These are phyloP conservation scores for Nigrospora osmanthi DNA, from an alignment of 2,329 filamentous ascomycete genomes.

Conservation along the genomic window DNA sequence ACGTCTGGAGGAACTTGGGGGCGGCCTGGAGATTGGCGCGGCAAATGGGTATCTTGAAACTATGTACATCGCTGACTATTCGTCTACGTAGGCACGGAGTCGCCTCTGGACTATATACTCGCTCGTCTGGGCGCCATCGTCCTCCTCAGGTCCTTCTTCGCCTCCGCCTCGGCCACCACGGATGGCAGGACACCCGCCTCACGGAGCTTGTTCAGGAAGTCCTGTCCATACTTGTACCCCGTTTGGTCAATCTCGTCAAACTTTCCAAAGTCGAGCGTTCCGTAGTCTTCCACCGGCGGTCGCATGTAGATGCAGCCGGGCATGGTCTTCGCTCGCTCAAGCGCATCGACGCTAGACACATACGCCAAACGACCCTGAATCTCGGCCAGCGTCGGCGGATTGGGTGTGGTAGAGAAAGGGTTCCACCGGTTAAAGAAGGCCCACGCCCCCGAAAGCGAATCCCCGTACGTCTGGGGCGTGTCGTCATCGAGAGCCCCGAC, in stretches of 20 bases:
- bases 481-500: slow-evolving; percentile 90
- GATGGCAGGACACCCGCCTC: slow-evolving; percentile 67
- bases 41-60: background rate
- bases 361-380: slow-evolving; percentile 94
- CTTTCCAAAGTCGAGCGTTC: slow-evolving; percentile 91
- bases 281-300: slow-evolving; percentile 87
- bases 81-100: background rate
- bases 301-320: slow-evolving; percentile 94
- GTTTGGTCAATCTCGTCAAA: slow-evolving; percentile 95
- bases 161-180: slow-evolving; percentile 63
- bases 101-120: slow-evolving; percentile 49
- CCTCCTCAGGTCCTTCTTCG: slow-evolving; percentile 67
- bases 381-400: slow-evolving; percentile 89
- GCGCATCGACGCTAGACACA: slow-evolving; percentile 86
- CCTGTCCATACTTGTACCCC: slow-evolving; percentile 78
- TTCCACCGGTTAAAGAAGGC: slow-evolving; percentile 95
- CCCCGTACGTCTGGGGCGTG: slow-evolving; percentile 85
- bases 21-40: too few species aligned
- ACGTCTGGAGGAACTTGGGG: too few species aligned
- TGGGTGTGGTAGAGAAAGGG: slow-evolving; percentile 79
- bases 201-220: slow-evolving; percentile 68
- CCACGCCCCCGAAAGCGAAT: slow-evolving; percentile 93
- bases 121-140: slow-evolving; percentile 75
- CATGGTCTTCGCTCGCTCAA: slow-evolving; percentile 87
- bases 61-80: background rate